Evolutionary conservation across 2,329 filamentous ascomycete genomes (phyloP).

Genomic region (Hymenoscyphus salicellus): DNA sequence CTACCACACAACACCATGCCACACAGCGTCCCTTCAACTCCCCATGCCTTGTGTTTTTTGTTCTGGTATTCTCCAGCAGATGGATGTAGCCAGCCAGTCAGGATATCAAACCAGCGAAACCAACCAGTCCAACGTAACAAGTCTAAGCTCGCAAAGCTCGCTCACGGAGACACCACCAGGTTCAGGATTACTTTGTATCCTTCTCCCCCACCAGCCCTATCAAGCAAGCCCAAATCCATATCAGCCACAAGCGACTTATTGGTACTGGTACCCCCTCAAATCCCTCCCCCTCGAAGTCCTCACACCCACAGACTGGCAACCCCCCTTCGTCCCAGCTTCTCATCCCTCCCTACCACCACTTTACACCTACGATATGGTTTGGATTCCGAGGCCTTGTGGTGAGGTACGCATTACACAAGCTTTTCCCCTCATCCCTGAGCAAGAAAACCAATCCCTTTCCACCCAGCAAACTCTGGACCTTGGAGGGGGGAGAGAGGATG

Average conservation of each 20-base stretch:
- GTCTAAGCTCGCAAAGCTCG: neutral
- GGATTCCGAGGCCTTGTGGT: neutral
- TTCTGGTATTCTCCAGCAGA: neutral
- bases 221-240: neutral
- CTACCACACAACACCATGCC: neutral
- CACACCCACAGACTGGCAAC: neutral
- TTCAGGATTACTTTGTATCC: slow-evolving; percentile 4
- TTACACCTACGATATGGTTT: neutral
- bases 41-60: slow-evolving; percentile 3
- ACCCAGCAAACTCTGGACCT: too few species aligned
- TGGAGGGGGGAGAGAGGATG: too few species aligned
- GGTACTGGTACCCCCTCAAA: neutral
- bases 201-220: neutral
- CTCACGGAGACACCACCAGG: neutral
- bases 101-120: neutral
- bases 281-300: neutral
- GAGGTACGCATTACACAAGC: neutral
- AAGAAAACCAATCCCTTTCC: too few species aligned
- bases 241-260: neutral
- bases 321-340: neutral
- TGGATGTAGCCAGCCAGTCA: neutral
- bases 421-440: neutral
- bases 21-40: neutral
- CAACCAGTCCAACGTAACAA: neutral
- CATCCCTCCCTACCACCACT: neutral